These are phyloP conservation scores for Myxozyma neotropica DNA, from an alignment of 805 yeast genomes.

Conservation along the genomic window DNA sequence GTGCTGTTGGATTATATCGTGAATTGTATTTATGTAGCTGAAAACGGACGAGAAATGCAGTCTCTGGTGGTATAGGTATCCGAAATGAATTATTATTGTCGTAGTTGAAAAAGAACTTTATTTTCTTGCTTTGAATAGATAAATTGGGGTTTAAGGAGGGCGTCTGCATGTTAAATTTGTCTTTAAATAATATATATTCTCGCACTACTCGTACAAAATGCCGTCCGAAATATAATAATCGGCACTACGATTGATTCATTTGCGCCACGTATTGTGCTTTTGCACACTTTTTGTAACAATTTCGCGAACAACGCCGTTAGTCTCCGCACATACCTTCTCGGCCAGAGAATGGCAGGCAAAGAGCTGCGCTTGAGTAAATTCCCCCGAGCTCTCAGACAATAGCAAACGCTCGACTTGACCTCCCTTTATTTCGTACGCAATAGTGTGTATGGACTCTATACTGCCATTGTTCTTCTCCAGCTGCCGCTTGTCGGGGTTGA, in stretches of 20 bases:
- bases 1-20: background rate
- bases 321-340: slow-evolving; percentile 50
- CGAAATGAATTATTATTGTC: no score
- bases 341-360: slow-evolving; percentile 56
- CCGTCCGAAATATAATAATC: background rate
- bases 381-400: slow-evolving; percentile 73
- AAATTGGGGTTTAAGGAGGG: background rate
- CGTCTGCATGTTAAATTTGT: background rate
- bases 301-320: slow-evolving; percentile 53
- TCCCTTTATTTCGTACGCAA: slow-evolving; percentile 60
- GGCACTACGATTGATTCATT: background rate
- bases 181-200: no score
- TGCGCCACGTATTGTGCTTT: slow-evolving; percentile 12
- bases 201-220: background rate
- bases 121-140: background rate
- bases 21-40: background rate
- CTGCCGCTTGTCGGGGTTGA: slow-evolving; percentile 53
- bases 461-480: slow-evolving; percentile 36
- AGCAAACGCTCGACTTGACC: slow-evolving; percentile 58
- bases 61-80: background rate
- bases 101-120: no score
- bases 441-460: slow-evolving; percentile 60
- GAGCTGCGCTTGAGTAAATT: slow-evolving; percentile 60
- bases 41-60: background rate
- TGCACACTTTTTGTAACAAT: slow-evolving; percentile 40